Percentiles rank a stretch among this genome's conserved stretches.
phyloP scores from a whole-genome alignment of 768 basidiomycete genomes.

The Mycena chlorophos region DNA sequence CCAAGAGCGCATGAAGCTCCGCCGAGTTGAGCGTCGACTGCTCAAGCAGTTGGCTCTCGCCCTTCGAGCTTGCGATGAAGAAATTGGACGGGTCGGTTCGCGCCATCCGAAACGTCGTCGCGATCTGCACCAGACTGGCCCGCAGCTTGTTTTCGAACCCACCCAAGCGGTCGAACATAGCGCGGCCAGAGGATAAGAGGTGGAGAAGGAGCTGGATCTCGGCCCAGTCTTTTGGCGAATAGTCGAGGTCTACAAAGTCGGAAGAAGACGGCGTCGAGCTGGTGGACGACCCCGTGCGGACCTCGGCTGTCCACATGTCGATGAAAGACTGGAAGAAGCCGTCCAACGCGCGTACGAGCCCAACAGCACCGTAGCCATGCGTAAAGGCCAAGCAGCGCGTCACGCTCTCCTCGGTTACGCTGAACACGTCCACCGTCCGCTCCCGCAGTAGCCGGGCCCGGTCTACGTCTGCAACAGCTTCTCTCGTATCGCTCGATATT shows the following conservation, averaged over 20 bases:
- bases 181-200: slow-evolving; percentile 77
- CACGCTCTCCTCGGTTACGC: slow-evolving; percentile 77
- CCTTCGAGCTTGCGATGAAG: slow-evolving; percentile 60
- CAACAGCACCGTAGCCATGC: slow-evolving; percentile 81
- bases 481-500: slow-evolving; percentile 43
- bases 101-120: slow-evolving; percentile 57
- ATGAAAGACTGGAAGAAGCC: slow-evolving; percentile 71
- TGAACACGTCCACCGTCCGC: slow-evolving; percentile 71
- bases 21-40: slow-evolving; percentile 84
- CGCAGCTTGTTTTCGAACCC: slow-evolving; percentile 73
- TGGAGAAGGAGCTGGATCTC: slow-evolving; percentile 82
- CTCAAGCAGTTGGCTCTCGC: slow-evolving; percentile 71
- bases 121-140: slow-evolving; percentile 56
- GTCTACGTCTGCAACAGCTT: slow-evolving; percentile 42
- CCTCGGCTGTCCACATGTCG: slow-evolving; percentile 56
- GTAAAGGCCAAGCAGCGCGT: slow-evolving; percentile 77
- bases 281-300: slow-evolving; percentile 40
- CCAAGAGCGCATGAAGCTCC: slow-evolving; percentile 66
- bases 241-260: slow-evolving; percentile 79
- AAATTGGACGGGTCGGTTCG: slow-evolving; percentile 54
- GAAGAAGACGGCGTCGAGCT: slow-evolving; percentile 33
- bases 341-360: slow-evolving; percentile 75
- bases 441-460: slow-evolving; percentile 72
- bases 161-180: slow-evolving; percentile 65
- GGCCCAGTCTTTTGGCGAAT: slow-evolving; percentile 86